Conservation (phyloP, 208 protist genomes). For the Trypanosoma lewisi region DNA sequence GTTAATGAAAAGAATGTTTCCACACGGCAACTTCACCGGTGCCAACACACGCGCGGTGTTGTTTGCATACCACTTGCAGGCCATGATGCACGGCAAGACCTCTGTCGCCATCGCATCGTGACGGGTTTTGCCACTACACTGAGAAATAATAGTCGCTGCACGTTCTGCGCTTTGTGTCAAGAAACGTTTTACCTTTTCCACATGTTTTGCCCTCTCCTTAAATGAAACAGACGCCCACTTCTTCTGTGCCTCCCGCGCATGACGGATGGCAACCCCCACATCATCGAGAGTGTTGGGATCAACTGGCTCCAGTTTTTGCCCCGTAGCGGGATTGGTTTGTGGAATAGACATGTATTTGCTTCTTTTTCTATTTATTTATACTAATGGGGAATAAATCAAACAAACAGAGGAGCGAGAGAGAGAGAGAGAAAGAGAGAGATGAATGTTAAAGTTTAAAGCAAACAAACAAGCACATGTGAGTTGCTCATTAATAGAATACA, state of each 20-base stretch:
- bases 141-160: slow-evolving; percentile 42
- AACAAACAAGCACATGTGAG: not conserved
- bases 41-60: slow-evolving; percentile 53
- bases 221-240: slow-evolving; percentile 55
- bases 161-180: slow-evolving; percentile 60
- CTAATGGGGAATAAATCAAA: slow-evolving; percentile 1
- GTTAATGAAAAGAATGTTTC: slow-evolving; percentile 70
- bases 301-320: slow-evolving; percentile 31
- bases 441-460: not conserved
- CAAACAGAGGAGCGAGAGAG: not conserved
- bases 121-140: slow-evolving; percentile 62
- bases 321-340: slow-evolving; percentile 70
- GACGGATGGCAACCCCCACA: slow-evolving; percentile 33
- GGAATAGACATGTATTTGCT: slow-evolving; percentile 25
- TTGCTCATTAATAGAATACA: slow-evolving; percentile 6
- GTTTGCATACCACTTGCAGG: slow-evolving; percentile 76
- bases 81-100: slow-evolving; percentile 57
- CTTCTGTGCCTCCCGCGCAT: slow-evolving; percentile 54
- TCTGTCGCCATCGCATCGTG: slow-evolving; percentile 79
- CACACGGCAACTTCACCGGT: slow-evolving; percentile 38
- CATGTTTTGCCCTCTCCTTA: slow-evolving; percentile 43
- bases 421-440: not conserved
- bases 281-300: slow-evolving; percentile 28
- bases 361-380: slow-evolving; percentile 24
- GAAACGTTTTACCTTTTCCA: slow-evolving; percentile 57